These are phyloP conservation scores for Lupinus albus DNA, from an alignment of 306 rosid genomes.

Conservation along the genomic window DNA sequence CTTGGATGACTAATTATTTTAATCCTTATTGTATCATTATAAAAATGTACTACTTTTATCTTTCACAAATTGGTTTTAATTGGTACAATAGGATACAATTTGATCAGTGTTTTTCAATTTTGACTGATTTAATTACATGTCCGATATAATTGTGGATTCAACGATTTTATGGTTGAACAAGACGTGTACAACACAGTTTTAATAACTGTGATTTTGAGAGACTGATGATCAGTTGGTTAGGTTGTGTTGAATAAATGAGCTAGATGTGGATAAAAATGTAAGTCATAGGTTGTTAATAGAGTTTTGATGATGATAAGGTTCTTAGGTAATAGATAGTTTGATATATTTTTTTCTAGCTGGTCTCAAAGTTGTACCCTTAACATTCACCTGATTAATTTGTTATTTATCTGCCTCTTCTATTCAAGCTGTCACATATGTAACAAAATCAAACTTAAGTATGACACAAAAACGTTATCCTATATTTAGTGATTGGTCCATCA, in stretches of 20 bases:
- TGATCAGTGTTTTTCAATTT: too few species aligned
- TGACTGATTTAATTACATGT: too few species aligned
- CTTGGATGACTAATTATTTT: too few species aligned
- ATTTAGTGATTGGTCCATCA: background rate
- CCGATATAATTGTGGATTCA: too few species aligned
- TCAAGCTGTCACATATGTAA: background rate
- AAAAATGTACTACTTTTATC: too few species aligned
- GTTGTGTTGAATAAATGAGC: constrained; percentile 31
- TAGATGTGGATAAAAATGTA: constrained; percentile 23
- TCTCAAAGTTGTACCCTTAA: constrained; percentile 3
- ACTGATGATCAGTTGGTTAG: background rate
- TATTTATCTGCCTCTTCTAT: background rate
- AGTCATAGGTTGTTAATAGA: background rate
- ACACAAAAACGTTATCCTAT: background rate
- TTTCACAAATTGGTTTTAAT: too few species aligned
- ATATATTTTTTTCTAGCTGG: background rate
- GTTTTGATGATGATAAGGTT: background rate
- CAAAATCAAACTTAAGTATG: too few species aligned
- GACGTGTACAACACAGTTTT: background rate
- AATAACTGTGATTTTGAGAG: constrained; percentile 10
- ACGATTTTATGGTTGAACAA: background rate
- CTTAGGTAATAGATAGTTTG: background rate
- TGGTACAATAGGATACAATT: too few species aligned
- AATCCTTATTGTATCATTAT: too few species aligned
- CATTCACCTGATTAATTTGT: too few species aligned